Percentiles rank a stretch among this genome's conserved stretches.
Evolutionary conservation across 345 rosid genomes (phyloP).

Genomic region (Raphanus sativus): DNA sequence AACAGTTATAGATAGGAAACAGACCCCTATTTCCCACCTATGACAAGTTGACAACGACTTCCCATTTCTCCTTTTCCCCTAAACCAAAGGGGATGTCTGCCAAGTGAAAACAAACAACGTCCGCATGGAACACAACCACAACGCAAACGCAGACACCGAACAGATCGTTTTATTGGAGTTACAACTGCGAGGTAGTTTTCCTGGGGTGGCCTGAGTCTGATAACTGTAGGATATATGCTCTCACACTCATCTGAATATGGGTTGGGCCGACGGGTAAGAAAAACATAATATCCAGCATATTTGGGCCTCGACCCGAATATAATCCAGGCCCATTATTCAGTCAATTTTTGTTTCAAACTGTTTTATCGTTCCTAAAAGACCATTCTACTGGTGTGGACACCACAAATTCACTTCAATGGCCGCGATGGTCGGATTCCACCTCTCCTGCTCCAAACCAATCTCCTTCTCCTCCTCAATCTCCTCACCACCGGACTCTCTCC

Average conservation of each 20-base stretch:
- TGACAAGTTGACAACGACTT: neutral
- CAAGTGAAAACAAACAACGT: no score
- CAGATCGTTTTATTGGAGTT: no score
- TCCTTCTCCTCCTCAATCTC: slow-evolving; percentile 49
- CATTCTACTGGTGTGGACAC: neutral
- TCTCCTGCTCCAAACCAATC: slow-evolving; percentile 27
- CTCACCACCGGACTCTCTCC: slow-evolving; percentile 26
- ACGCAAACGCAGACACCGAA: neutral
- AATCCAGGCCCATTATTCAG: neutral
- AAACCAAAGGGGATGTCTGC: neutral
- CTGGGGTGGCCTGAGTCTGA: no score
- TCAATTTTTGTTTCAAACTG: neutral
- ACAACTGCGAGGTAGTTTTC: no score
- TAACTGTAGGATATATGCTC: no score
- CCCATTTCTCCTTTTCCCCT: neutral
- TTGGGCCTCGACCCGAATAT: neutral
- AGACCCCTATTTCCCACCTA: neutral
- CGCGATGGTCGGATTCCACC: slow-evolving; percentile 33
- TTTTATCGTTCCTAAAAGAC: neutral
- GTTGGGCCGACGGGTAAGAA: neutral
- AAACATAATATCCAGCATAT: neutral
- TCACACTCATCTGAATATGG: no score
- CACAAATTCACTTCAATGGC: slow-evolving; percentile 13
- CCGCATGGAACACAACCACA: no score
- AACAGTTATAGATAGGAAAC: neutral